A percentile compares a stretch with the other conserved stretches of the same genome.
These are phyloP conservation scores for Ilex paraguariensis DNA, from an alignment of 305 asterid genomes.

Conservation along the genomic window DNA sequence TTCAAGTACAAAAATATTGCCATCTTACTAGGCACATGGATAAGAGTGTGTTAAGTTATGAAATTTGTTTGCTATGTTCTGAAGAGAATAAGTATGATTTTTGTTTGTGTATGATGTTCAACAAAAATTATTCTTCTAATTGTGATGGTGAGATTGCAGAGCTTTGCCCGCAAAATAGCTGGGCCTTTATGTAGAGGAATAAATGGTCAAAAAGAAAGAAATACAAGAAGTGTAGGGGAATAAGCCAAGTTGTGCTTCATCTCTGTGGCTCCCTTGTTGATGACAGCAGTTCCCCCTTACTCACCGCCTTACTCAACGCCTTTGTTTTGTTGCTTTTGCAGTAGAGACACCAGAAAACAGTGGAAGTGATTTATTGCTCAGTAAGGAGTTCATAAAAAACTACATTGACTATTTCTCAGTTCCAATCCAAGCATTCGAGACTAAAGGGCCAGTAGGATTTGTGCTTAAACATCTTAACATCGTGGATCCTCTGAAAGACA, in stretches of 20 bases:
- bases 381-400: neutral
- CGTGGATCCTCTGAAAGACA: conserved; percentile 11
- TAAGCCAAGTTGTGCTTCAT: neutral
- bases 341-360: neutral
- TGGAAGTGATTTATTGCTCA: neutral
- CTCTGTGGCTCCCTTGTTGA: neutral
- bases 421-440: neutral
- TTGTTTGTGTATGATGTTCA: too few species aligned
- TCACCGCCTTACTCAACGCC: neutral
- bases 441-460: conserved; percentile 1
- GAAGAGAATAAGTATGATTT: neutral
- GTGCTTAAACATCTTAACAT: conserved; percentile 2
- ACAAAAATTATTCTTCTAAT: neutral
- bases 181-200: neutral
- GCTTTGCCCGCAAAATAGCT: neutral
- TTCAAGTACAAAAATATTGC: too few species aligned
- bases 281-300: neutral
- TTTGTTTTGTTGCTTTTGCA: neutral
- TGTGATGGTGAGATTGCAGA: neutral
- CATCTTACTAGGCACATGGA: too few species aligned
- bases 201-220: neutral
- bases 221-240: neutral
- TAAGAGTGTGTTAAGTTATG: too few species aligned
- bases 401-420: neutral
- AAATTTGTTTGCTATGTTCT: too few species aligned